Evolutionary conservation across 2,329 filamentous ascomycete genomes (phyloP).

Genomic region (Nakataea oryzae): DNA sequence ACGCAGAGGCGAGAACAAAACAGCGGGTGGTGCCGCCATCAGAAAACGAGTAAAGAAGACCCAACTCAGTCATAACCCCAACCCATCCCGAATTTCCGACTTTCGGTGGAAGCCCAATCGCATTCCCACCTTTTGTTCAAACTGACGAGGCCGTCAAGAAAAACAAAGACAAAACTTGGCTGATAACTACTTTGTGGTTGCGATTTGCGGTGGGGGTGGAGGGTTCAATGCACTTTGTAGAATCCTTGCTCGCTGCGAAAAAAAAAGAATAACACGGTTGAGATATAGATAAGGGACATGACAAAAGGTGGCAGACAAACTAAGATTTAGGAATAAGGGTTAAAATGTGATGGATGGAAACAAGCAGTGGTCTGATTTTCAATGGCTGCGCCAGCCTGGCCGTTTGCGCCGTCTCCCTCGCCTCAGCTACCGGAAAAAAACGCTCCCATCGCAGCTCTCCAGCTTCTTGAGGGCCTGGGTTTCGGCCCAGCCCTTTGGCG

Average conservation of each 20-base stretch:
- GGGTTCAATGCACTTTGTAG: neutral
- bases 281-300: neutral
- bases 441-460: slow-evolving; percentile 5
- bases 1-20: neutral
- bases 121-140: no score
- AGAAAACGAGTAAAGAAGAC: no score
- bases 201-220: neutral
- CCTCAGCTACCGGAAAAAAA: neutral
- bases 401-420: no score
- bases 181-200: no score
- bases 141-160: no score
- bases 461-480: slow-evolving; percentile 16
- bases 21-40: no score
- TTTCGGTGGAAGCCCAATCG: no score
- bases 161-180: no score
- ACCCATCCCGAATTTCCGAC: no score
- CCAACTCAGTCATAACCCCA: no score
- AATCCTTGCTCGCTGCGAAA: neutral
- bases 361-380: neutral
- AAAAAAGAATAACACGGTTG: neutral
- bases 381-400: no score
- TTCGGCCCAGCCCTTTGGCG: slow-evolving; percentile 18
- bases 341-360: neutral
- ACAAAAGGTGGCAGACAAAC: neutral
- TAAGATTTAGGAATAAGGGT: neutral